Evolutionary conservation across 371 early-diverging fungal genomes (phyloP), one percentile per base, ranked within the genome.

Genomic region (Dichotomocladium elegans): DNA sequence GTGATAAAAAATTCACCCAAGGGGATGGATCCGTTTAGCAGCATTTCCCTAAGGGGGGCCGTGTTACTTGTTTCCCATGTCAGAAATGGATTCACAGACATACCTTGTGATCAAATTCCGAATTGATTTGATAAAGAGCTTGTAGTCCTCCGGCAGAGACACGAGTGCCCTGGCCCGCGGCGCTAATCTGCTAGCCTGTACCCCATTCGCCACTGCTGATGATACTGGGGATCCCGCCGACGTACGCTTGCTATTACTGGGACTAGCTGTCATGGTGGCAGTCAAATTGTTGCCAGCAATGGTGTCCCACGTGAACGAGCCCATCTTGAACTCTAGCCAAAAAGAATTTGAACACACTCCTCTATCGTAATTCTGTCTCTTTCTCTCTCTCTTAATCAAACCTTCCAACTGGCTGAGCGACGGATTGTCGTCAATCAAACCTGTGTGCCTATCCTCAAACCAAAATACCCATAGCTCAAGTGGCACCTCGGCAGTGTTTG

Each of bases 381-480:
- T 2, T 17, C 21, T 2, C 37, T 21, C 12, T 19, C 17, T 30
- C 33, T 44, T 68, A n/a, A n/a, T n/a, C n/a, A n/a, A n/a, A 75
- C 75, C 75, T 53, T 72, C 72, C 8, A 75, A 47, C 30, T 56
- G 55, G 17, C 57, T 42, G 17, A 75, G 50, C 19, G 44, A 37
- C 41, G 58, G 48, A 31, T 69, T 66, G 34, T 55, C 58, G 51
- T 75, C 75, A 22, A 75, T 67, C 12, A 54, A 53, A 2, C 72
- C 72, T 10, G 75, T 75, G 21, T 72, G 75, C 31, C 68, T 58
- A 29, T 75, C 75, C 43, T 75, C 75, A 42, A 75, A 72, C 75
- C 75, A 75, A 62, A 75, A 75, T 3, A 75, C 75, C 75, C 75
- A 75, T 19, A 75, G 42, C 44, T 75, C 72, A 3, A 72, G 46